Base-by-base conservation (phyloP, 192 early-diverging fungal genomes). In the Coemansia sp. region DNA sequence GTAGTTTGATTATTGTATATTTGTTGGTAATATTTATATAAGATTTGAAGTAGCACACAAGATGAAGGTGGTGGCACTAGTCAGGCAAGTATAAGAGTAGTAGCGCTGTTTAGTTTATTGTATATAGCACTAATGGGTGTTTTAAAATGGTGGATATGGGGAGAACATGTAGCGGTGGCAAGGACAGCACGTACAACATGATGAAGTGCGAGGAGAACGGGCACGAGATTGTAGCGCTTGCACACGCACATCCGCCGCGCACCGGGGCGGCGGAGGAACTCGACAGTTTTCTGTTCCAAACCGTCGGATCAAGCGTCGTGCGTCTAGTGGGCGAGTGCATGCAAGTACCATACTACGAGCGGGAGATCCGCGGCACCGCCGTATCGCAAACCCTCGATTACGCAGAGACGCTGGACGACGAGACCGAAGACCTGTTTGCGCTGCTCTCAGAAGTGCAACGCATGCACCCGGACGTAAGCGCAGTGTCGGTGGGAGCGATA, bases 271-370 rank as follows among this genome's bases (percentile, higher is more conserved):
- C 31, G 4, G 93, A 95, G 61, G 97, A 99, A 66, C 68, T 94
- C 20, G 97, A 99, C 79, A 93, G 90, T 64, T 95, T 88, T 78
- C 91, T 99, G 86, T 98, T 94, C 71, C 97, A 99, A 74, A 97
- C 96, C 0, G 95, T 99, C 17, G 97, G 95, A 5, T 92, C 94
- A 71, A 93, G 92, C 66, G 93, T 88, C 11, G 91, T 99, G 7
- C 79, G 89, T 44, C 75, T 87, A 28, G 91, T 93, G 61, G 81
- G 88, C 25, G 90, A 94, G 52, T 94, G 93, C 72, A 87, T 98
- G 78, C 83, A 84, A 5, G 59, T 97, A 10, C 97, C 96, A 15
- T 73, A 98, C 20, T 98, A 91, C 67, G 82, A 89, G 21, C 70
- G 81, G 19, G 87, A 86, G 26, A 94, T 96, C 48, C 62, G 64